A percentile compares a stretch with the other conserved stretches of the same genome.
Conservation (phyloP, 176 grass and related monocot species). For the Musa schizocarpa region DNA sequence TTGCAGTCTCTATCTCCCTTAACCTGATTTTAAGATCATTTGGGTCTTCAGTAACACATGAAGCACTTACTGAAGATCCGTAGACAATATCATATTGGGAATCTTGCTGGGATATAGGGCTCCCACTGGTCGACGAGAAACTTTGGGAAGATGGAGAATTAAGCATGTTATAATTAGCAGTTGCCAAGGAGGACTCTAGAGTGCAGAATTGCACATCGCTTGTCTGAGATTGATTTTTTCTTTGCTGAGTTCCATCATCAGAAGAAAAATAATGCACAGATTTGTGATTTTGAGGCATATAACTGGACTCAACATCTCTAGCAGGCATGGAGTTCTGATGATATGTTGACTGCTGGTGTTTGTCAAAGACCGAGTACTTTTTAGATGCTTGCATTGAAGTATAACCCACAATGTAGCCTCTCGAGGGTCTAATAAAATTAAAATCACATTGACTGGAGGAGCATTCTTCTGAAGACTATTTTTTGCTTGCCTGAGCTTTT, state of each 20-base stretch:
- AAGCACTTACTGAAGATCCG: conserved; percentile 57
- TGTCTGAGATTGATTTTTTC: conserved; percentile 8
- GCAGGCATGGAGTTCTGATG: neutral
- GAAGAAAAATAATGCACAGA: conserved; percentile 26
- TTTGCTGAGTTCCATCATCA: conserved; percentile 23
- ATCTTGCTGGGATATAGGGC: conserved; percentile 54
- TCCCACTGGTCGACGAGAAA: conserved; percentile 32
- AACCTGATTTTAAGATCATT: conserved; percentile 61
- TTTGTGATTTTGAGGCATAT: conserved; percentile 11
- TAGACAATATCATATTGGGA: conserved; percentile 47
- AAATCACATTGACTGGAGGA: neutral
- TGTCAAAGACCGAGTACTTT: neutral
- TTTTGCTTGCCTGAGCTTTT: neutral
- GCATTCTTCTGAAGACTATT: neutral
- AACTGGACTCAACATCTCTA: conserved; percentile 4
- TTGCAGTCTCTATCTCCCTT: conserved; percentile 62
- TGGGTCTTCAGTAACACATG: conserved; percentile 71
- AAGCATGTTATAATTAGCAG: conserved; percentile 39
- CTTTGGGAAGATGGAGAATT: conserved; percentile 53
- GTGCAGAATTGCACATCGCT: conserved; percentile 37
- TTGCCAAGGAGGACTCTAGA: conserved; percentile 53
- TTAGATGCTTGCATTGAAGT: conserved; percentile 12
- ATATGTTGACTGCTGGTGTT: neutral
- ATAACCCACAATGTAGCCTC: neutral
- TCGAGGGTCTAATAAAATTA: neutral